Evolutionary conservation across 139 green algal genomes (phyloP).

Genomic region (Picochlorum sp.): DNA sequence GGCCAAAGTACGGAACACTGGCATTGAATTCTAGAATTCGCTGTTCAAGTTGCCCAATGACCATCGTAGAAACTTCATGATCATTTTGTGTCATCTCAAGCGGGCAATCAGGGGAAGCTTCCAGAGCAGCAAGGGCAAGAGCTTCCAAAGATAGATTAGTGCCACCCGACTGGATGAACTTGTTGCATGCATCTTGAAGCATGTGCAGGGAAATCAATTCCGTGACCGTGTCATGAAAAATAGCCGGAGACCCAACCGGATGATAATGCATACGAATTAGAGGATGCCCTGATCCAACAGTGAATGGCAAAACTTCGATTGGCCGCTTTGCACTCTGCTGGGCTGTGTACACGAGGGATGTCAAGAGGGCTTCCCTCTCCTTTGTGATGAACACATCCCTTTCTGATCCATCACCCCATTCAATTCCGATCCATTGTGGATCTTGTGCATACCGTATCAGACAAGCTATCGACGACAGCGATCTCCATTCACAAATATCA

Average conservation of each 20-base stretch:
- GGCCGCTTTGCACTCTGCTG: slow-evolving; percentile 33
- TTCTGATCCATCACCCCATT: slow-evolving; percentile 58
- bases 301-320: slow-evolving; percentile 46
- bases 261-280: slow-evolving; percentile 24
- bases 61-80: background rate
- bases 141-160: slow-evolving; percentile 7
- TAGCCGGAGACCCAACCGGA: background rate
- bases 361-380: slow-evolving; percentile 55
- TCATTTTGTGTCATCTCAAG: background rate
- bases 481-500: slow-evolving; percentile 37
- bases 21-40: slow-evolving; percentile 72
- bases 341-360: slow-evolving; percentile 55
- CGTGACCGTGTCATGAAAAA: slow-evolving; percentile 46
- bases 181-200: slow-evolving; percentile 20
- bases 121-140: slow-evolving; percentile 16
- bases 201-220: slow-evolving; percentile 45
- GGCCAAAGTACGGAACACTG: slow-evolving; percentile 58
- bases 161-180: slow-evolving; percentile 21
- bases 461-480: slow-evolving; percentile 27
- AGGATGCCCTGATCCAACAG: slow-evolving; percentile 44
- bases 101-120: background rate
- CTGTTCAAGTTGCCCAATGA: slow-evolving; percentile 36
- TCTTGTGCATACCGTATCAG: slow-evolving; percentile 48
- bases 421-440: slow-evolving; percentile 60
- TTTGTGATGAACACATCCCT: slow-evolving; percentile 50